Evolutionary conservation across 257 asterid species (phyloP).

Genomic region (Gentiana dahurica): DNA sequence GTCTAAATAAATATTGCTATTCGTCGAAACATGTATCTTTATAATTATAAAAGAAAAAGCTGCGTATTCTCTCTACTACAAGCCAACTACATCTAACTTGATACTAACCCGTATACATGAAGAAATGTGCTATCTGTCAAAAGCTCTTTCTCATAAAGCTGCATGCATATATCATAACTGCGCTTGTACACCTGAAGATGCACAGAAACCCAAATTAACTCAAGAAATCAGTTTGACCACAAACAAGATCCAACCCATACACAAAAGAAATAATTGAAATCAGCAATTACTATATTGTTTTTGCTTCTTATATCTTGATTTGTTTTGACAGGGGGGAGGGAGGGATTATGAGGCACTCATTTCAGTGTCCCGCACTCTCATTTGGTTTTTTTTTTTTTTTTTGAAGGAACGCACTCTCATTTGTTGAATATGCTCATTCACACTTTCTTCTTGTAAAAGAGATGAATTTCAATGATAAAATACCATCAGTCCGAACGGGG

Average conservation of each 20-base stretch:
- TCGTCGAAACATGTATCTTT: no score
- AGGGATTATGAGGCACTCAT: not conserved
- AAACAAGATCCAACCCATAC: not conserved
- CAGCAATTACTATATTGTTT: not conserved
- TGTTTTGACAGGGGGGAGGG: no score
- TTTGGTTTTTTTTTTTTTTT: no score
- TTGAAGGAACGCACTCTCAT: no score
- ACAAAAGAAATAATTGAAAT: not conserved
- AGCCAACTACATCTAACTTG: not conserved
- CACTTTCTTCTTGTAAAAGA: no score
- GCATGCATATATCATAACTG: conserved; percentile 78
- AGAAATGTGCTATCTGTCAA: conserved; percentile 79
- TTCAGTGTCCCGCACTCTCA: not conserved
- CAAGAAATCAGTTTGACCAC: not conserved
- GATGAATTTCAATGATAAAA: no score
- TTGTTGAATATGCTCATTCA: no score
- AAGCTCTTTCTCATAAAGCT: conserved; percentile 89
- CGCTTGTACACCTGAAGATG: conserved; percentile 73
- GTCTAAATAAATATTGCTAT: not conserved
- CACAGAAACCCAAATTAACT: not conserved
- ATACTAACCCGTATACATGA: conserved; percentile 70
- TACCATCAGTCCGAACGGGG: no score
- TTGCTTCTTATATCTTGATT: not conserved
- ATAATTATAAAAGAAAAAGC: no score
- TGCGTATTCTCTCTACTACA: no score